Evolutionary conservation across 2,329 filamentous ascomycete species (phyloP).

Genomic region (Claviceps maximensis): DNA sequence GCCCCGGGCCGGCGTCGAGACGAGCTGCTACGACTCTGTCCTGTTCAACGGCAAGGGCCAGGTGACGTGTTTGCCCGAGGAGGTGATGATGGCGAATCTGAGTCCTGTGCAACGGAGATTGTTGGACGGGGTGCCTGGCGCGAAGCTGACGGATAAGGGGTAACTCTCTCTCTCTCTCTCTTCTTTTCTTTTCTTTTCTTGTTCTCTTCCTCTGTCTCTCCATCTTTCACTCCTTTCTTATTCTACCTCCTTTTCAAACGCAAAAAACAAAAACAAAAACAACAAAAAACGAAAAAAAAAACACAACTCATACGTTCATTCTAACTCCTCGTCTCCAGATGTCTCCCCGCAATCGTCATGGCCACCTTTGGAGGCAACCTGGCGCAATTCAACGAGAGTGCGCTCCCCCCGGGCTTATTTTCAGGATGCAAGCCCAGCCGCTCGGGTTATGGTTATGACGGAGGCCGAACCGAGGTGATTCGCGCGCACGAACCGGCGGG

Average conservation of each 20-base stretch:
- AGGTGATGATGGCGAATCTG: constrained; percentile 27
- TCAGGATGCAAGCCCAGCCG: constrained; percentile 25
- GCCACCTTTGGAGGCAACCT: constrained; percentile 17
- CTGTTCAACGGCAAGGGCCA: constrained; percentile 49
- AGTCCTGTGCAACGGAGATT: constrained; percentile 17
- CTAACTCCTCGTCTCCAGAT: constrained; percentile 11
- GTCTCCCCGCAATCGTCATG: constrained; percentile 27
- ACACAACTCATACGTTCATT: background rate
- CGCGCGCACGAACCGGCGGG: constrained; percentile 9
- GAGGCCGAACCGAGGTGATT: constrained; percentile 30
- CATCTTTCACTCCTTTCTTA: no score
- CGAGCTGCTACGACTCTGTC: constrained; percentile 45
- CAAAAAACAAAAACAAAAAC: no score
- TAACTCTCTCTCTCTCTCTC: constrained; percentile 8
- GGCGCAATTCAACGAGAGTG: constrained; percentile 15
- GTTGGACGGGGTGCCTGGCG: constrained; percentile 16
- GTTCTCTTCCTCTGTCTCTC: no score
- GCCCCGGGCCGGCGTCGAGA: constrained; percentile 30
- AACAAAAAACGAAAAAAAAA: no score
- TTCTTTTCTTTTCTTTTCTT: no score
- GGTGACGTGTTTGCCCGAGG: constrained; percentile 34
- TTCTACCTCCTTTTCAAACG: background rate
- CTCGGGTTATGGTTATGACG: constrained; percentile 19
- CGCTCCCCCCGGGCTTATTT: constrained; percentile 30
- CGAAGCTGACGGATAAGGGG: constrained; percentile 28